A percentile compares a stretch with the other conserved stretches of the same genome.
Conservation (phyloP, 1,284 basidiomycete genomes). For the Malassezia sp. region DNA sequence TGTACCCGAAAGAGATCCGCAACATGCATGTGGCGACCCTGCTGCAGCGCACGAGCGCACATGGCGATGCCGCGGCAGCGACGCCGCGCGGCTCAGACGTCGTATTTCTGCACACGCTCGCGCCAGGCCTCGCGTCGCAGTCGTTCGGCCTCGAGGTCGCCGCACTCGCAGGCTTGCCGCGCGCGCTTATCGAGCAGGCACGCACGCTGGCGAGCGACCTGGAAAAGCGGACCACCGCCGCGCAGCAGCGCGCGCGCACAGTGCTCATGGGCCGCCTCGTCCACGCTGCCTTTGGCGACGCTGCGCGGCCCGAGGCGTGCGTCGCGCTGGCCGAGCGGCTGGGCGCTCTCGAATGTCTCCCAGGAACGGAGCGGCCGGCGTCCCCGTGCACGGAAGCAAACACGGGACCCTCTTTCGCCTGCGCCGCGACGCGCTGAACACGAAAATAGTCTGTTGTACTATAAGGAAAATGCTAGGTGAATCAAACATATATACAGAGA, state of each 20-base stretch:
- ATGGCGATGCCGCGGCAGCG: constrained; percentile 8
- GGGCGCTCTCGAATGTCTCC: too few relatives aligned
- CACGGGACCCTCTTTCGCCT: too few relatives aligned
- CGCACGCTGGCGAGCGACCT: background rate
- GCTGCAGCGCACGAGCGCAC: constrained; percentile 3
- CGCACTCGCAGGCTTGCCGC: constrained; percentile 25
- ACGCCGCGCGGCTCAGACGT: constrained; percentile 16
- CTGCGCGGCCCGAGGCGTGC: background rate
- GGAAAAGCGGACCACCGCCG: background rate
- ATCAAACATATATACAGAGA: too few relatives aligned
- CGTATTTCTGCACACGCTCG: constrained; percentile 38
- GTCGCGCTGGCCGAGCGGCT: too few relatives aligned
- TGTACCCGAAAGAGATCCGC: constrained; percentile 5
- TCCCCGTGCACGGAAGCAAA: too few relatives aligned
- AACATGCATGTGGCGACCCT: constrained; percentile 33
- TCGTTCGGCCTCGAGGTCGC: constrained; percentile 44
- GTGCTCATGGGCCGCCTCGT: background rate
- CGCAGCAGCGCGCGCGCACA: background rate
- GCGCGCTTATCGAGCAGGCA: constrained; percentile 9
- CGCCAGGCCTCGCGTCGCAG: constrained; percentile 22
- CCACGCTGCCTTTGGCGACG: background rate
- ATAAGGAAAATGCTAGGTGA: too few relatives aligned
- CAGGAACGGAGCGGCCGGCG: too few relatives aligned
- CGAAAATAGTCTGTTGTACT: too few relatives aligned
- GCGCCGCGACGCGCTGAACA: too few relatives aligned